Evolutionary conservation across 768 basidiomycete species (phyloP).

Genomic region (Suillus luteus): DNA sequence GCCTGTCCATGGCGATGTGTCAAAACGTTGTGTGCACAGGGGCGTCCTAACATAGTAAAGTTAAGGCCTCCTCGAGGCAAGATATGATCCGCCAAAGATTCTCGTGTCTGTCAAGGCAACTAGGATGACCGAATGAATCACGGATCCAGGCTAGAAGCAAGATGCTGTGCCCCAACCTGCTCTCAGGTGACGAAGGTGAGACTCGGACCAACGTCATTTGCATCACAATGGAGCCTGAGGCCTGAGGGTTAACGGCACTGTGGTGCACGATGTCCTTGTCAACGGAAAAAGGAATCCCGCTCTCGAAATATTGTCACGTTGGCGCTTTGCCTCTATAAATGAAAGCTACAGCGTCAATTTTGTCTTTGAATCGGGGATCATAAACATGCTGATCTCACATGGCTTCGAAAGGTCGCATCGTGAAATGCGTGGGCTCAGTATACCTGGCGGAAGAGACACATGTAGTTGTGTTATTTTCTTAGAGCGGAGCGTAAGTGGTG

Average conservation of each 20-base stretch:
- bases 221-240: background rate
- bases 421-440: background rate
- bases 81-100: background rate
- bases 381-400: background rate
- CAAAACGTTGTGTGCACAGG: background rate
- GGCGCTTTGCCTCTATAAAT: background rate
- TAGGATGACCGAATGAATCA: background rate
- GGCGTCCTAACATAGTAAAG: background rate
- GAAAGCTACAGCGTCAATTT: background rate
- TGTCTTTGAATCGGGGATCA: background rate
- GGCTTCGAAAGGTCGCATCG: background rate
- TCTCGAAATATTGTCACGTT: background rate
- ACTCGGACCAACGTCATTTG: background rate
- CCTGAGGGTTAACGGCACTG: background rate
- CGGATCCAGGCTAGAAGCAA: background rate
- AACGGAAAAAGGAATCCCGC: background rate
- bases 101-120: background rate
- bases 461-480: background rate
- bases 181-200: background rate
- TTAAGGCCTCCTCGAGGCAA: background rate
- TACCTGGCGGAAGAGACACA: background rate
- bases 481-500: background rate
- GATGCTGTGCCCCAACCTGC: background rate
- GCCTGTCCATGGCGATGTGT: background rate
- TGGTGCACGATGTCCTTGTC: background rate